These are phyloP conservation scores for Yarrowia porcina DNA, from an alignment of 805 yeast genomes.

Conservation along the genomic window DNA sequence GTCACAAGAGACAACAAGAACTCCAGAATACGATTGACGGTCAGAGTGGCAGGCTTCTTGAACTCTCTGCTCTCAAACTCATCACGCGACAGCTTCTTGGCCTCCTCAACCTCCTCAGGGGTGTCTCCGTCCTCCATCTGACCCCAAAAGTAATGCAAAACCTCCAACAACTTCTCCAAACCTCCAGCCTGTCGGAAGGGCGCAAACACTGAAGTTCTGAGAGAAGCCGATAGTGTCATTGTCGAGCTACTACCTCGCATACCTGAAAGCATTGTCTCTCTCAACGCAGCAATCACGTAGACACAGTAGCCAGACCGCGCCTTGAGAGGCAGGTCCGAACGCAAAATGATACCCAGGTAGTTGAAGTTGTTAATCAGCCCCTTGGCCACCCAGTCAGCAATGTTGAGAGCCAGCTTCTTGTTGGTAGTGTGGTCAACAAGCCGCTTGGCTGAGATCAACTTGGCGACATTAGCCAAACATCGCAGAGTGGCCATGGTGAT, in stretches of 20 bases:
- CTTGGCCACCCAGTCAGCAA: constrained; percentile 23
- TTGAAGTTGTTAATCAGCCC: constrained; percentile 20
- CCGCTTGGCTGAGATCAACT: constrained; percentile 8
- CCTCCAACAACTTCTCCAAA: constrained; percentile 30
- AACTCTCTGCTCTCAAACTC: constrained; percentile 17
- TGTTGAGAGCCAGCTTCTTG: constrained; percentile 12
- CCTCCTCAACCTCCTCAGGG: constrained; percentile 6
- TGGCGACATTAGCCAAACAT: not conserved
- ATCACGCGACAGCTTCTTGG: constrained; percentile 16
- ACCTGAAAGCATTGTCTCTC: constrained; percentile 11
- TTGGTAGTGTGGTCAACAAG: constrained; percentile 15
- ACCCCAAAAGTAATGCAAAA: constrained; percentile 32
- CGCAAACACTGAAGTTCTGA: constrained; percentile 30
- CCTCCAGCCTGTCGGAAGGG: constrained; percentile 37
- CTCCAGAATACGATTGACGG: constrained; percentile 31
- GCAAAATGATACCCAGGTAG: constrained; percentile 1
- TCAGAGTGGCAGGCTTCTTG: constrained; percentile 17
- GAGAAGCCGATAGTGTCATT: constrained; percentile 1
- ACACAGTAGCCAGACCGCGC: constrained; percentile 21
- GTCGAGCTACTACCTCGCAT: not conserved
- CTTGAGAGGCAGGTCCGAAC: constrained; percentile 22
- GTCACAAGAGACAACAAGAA: constrained; percentile 32
- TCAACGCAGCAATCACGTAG: constrained; percentile 12
- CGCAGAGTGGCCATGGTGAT: constrained; percentile 23
- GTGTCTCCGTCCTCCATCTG: constrained; percentile 23